phyloP scores from a whole-genome alignment of 1,139 yeast species.

The Suhomyces coccinellae region DNA sequence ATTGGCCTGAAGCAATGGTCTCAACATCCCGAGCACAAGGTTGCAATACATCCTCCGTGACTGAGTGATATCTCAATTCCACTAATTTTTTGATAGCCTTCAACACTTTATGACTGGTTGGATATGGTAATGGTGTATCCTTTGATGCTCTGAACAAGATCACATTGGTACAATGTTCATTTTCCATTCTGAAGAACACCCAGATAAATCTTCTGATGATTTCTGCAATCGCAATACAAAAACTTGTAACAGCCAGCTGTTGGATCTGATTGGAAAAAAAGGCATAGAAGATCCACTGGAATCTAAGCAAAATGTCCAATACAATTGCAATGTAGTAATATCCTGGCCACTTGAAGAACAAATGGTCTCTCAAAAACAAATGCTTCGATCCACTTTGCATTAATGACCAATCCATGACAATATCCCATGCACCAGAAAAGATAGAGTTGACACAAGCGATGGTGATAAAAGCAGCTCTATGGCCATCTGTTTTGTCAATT shows the following conservation, averaged over 20 bases:
- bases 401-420: slow-evolving; percentile 94
- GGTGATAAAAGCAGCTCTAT: slow-evolving; percentile 62
- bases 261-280: slow-evolving; percentile 72
- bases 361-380: slow-evolving; percentile 65
- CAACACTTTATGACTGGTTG: slow-evolving; percentile 41
- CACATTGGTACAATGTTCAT: slow-evolving; percentile 92
- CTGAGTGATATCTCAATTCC: slow-evolving; percentile 29
- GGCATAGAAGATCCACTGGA: slow-evolving; percentile 88
- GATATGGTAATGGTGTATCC: slow-evolving; percentile 83
- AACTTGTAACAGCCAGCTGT: slow-evolving; percentile 90
- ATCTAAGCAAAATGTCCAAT: slow-evolving; percentile 69
- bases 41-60: slow-evolving; percentile 2
- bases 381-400: slow-evolving; percentile 64
- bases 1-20: slow-evolving; percentile 1
- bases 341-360: slow-evolving; percentile 56
- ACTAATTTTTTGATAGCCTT: slow-evolving; percentile 43
- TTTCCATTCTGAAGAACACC: slow-evolving; percentile 91
- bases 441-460: slow-evolving; percentile 76
- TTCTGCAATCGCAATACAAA: slow-evolving; percentile 80
- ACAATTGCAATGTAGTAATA: slow-evolving; percentile 77
- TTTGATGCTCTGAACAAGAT: slow-evolving; percentile 80
- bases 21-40: not conserved
- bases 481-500: slow-evolving; percentile 46
- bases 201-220: slow-evolving; percentile 79
- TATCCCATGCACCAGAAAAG: slow-evolving; percentile 78